Evolutionary conservation across 257 asterid genomes (phyloP), one percentile per base, ranked within the genome.

Genomic region (Misopates orontium): DNA sequence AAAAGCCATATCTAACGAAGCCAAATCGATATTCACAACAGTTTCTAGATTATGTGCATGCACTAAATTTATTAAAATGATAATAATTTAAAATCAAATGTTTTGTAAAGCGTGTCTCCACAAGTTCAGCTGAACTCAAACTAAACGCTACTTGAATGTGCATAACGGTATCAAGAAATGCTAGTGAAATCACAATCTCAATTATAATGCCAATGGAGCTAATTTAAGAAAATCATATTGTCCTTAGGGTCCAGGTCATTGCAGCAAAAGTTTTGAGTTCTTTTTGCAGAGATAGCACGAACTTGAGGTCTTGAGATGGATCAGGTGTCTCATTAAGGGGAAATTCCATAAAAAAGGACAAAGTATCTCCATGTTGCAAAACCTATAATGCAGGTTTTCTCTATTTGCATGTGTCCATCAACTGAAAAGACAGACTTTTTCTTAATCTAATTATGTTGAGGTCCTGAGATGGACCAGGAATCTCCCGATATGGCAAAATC

Each of bases 1-100:
- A 60, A 17, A 66, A 19, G 64, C 42, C 23, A 25, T 6, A 56
- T 55, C n/a, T 60, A 16, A 47, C 55, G 53, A 68, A 59, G 59
- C 68, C 55, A 21, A 19, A 6, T 17, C 44, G 17, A 31, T 17
- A 15, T 62, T 13, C 56, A 56, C 24, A 75, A 31, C 24, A 63
- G 49, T 53, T 42, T 42, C 23, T 53, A 47, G 13, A 50, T 17
- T 53, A 2, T 52, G 62, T 42, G 17, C 12, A 48, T 18, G 59
- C 15, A 56, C 47, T 22, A 32, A 32, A 56, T 54, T 23, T 21
- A 17, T 17, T 36, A 56, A 13, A 64, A 24, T 10, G 56, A 42
- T 16, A 51, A 16, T 17, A 5, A 45, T 8, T 32, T 21, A 20
- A 18, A 15, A 20, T 25, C 56, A 36, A 32, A 56, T 23, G 19